Evolutionary conservation across 768 basidiomycete genomes (phyloP).

Genomic region (Mycena leptocephala): DNA sequence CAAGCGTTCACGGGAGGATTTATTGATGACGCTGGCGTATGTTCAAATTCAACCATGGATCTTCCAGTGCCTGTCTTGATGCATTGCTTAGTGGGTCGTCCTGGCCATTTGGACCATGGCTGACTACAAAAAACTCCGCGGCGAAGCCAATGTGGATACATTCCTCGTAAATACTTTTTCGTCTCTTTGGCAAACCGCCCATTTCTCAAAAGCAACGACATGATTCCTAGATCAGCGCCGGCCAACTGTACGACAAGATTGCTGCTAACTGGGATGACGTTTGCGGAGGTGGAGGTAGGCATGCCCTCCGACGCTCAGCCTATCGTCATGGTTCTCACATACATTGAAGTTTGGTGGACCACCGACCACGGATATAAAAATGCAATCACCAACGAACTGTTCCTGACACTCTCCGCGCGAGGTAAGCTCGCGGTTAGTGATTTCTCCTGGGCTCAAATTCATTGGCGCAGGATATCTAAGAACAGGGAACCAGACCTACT

Average conservation of each 20-base stretch:
- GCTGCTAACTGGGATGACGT: conserved; percentile 52
- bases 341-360: conserved; percentile 57
- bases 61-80: background rate
- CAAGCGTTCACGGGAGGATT: conserved; percentile 47
- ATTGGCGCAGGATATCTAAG: conserved; percentile 50
- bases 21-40: conserved; percentile 57
- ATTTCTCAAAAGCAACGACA: background rate
- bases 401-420: conserved; percentile 40
- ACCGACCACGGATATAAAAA: conserved; percentile 58
- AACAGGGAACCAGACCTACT: conserved; percentile 47
- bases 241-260: conserved; percentile 54
- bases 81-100: conserved; percentile 53
- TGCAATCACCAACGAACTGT: conserved; percentile 59
- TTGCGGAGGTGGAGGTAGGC: conserved; percentile 55
- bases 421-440: background rate
- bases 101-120: conserved; percentile 56
- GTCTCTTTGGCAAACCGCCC: background rate
- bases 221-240: conserved; percentile 47
- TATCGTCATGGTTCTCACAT: background rate
- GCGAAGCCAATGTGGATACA: conserved; percentile 31
- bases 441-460: conserved; percentile 34
- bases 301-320: background rate
- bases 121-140: conserved; percentile 53
- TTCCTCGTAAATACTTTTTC: conserved; percentile 7
- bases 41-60: conserved; percentile 7